Conservation (phyloP, 257 asterid genomes). For the Ilex aquifolium region DNA sequence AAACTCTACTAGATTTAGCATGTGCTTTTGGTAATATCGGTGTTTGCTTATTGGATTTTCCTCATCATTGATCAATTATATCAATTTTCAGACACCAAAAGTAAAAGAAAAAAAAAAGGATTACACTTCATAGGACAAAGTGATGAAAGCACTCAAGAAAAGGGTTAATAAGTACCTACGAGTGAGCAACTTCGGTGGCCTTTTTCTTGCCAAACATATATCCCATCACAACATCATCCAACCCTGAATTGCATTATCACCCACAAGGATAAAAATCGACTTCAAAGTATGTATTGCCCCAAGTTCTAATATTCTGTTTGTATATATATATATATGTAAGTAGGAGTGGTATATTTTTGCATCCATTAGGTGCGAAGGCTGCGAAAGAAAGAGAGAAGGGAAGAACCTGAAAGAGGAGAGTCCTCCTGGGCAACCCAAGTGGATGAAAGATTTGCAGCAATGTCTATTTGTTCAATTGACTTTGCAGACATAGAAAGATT, state of each 20-base stretch:
- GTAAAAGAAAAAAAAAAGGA: not conserved
- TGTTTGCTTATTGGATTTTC: no score
- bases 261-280: not conserved
- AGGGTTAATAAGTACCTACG: conserved; percentile 39
- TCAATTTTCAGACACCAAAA: not conserved
- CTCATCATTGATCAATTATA: no score
- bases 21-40: no score
- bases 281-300: no score
- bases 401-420: conserved; percentile 33
- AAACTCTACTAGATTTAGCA: no score
- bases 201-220: conserved; percentile 69
- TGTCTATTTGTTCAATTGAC: not conserved
- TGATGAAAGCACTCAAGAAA: not conserved
- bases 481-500: conserved; percentile 11
- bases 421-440: conserved; percentile 17
- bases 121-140: not conserved
- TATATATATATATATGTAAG: not conserved
- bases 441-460: conserved; percentile 14
- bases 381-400: not conserved
- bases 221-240: conserved; percentile 64
- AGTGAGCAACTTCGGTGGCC: conserved; percentile 89
- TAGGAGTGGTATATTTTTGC: not conserved
- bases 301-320: no score
- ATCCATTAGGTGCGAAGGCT: no score
- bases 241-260: conserved; percentile 27